These are phyloP conservation scores for Francoa sonchifolia DNA, from an alignment of 441 rosid species.

Conservation along the genomic window DNA sequence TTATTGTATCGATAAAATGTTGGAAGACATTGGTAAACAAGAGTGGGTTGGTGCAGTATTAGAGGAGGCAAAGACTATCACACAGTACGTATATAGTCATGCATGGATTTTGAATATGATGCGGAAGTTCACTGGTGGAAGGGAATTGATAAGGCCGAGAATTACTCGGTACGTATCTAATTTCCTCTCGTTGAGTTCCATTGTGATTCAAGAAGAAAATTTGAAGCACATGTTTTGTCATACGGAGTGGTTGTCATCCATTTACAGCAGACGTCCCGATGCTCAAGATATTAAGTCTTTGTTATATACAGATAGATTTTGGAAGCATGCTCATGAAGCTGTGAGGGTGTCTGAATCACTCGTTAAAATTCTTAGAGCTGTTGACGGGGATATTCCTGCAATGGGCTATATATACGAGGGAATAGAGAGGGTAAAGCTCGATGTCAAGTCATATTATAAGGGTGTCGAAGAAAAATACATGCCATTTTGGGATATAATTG, in stretches of 20 bases:
- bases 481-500: constrained; percentile 44
- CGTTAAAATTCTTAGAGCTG: constrained; percentile 34
- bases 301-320: constrained; percentile 35
- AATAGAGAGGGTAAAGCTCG: constrained; percentile 37
- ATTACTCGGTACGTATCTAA: constrained; percentile 22
- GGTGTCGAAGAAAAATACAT: constrained; percentile 37
- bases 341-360: constrained; percentile 38
- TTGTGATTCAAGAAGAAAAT: constrained; percentile 40
- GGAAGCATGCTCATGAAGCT: constrained; percentile 48
- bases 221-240: constrained; percentile 40
- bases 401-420: constrained; percentile 48
- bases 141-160: constrained; percentile 38
- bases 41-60: constrained; percentile 36
- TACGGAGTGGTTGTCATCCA: constrained; percentile 38
- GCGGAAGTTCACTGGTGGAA: constrained; percentile 40
- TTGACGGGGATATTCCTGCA: constrained; percentile 51
- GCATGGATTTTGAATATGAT: constrained; percentile 33
- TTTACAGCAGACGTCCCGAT: constrained; percentile 28
- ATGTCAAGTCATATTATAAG: constrained; percentile 33
- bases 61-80: constrained; percentile 38
- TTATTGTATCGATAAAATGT: constrained; percentile 41
- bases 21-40: constrained; percentile 48
- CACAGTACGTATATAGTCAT: constrained; percentile 29
- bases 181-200: constrained; percentile 36
- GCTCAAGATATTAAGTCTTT: constrained; percentile 38